Evolutionary conservation across 2,329 filamentous ascomycete genomes (phyloP).

Genomic region (Cladosporium cucumerinum): DNA sequence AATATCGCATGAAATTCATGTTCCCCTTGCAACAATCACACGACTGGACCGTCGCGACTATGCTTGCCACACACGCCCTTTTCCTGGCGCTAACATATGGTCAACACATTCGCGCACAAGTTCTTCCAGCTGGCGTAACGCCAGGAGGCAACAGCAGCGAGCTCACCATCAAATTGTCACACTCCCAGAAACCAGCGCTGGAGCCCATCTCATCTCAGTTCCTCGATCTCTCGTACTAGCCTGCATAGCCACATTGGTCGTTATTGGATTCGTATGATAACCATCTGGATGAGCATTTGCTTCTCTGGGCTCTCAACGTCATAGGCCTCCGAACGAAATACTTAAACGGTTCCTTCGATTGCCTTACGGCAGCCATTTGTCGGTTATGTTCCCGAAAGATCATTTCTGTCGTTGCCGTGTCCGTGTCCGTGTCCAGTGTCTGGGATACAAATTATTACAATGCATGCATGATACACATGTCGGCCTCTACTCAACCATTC

Average conservation of each 20-base stretch:
- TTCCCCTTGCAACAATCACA: not conserved
- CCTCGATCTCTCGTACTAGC: not conserved
- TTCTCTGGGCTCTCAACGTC: not conserved
- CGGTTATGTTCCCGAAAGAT: not conserved
- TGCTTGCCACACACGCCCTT: not conserved
- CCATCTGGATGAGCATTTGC: not conserved
- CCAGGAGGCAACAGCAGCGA: conserved; percentile 9
- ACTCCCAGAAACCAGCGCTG: not conserved
- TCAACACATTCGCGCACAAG: not conserved
- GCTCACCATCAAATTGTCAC: conserved; percentile 3
- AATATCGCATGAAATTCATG: not conserved
- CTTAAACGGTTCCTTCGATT: not conserved
- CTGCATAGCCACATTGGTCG: not conserved
- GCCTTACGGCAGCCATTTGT: not conserved
- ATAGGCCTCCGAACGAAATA: not conserved
- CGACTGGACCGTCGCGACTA: not conserved
- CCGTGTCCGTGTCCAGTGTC: not conserved
- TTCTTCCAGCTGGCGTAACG: not conserved
- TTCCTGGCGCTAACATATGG: not conserved
- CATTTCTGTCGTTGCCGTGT: not conserved
- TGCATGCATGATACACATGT: not conserved
- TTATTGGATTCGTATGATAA: not conserved
- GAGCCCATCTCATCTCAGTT: not conserved
- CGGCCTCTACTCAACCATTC: not conserved
- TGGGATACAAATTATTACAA: not conserved